phyloP scores from a whole-genome alignment of 345 rosid genomes.

The Citrus medica region DNA sequence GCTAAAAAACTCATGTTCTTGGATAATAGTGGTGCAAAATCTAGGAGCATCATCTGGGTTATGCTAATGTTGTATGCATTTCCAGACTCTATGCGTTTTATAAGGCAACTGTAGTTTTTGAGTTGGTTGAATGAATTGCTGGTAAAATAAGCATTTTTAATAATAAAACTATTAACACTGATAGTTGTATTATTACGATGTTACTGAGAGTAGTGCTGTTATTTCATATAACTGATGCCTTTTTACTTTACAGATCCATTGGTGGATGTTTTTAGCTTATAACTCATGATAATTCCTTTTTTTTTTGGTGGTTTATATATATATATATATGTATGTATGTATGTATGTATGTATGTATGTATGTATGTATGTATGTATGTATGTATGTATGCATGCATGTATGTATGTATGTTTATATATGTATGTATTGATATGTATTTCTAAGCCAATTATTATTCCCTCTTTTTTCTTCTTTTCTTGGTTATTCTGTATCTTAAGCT shows the following conservation, averaged over 20 bases:
- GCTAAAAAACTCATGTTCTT: neutral
- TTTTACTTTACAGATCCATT: neutral
- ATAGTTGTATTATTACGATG: neutral
- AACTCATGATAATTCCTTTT: neutral
- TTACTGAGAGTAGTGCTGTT: neutral
- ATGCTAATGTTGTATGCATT: neutral
- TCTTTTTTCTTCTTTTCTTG: neutral
- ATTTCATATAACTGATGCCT: neutral
- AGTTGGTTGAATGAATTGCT: neutral
- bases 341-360: no score
- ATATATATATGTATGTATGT: no score
- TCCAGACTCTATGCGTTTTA: neutral
- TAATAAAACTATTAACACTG: neutral
- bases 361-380: no score
- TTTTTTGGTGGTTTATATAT: no score
- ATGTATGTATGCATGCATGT: no score
- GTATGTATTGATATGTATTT: no score
- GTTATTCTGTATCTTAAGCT: neutral
- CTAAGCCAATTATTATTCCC: neutral
- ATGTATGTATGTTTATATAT: no score
- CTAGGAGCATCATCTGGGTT: neutral
- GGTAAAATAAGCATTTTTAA: neutral
- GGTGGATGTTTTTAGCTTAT: neutral
- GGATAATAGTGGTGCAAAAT: neutral
- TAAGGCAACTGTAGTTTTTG: neutral